Evolutionary conservation across 768 basidiomycete genomes (phyloP).

Genomic region (Podaxis sp.): DNA sequence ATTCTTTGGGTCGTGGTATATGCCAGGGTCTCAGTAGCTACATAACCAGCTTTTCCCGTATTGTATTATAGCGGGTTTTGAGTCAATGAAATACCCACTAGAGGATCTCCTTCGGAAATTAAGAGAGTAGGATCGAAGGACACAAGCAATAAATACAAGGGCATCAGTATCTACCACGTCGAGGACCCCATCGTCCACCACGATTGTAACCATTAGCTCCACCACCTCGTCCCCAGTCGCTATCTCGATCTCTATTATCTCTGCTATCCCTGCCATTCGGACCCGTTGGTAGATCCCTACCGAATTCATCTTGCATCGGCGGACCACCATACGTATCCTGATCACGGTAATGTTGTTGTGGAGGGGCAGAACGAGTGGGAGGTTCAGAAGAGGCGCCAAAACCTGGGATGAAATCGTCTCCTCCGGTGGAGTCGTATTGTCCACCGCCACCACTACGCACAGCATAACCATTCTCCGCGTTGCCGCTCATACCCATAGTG

Average conservation of each 20-base stretch:
- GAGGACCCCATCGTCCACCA: constrained; percentile 11
- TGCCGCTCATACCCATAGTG: background rate
- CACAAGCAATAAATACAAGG: background rate
- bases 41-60: background rate
- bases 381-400: constrained; percentile 11
- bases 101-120: background rate
- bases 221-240: constrained; percentile 17
- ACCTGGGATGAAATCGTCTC: constrained; percentile 16
- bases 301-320: constrained; percentile 12
- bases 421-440: background rate
- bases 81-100: background rate
- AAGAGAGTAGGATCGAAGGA: background rate
- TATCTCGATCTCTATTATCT: constrained; percentile 15
- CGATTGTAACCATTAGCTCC: constrained; percentile 13
- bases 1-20: background rate
- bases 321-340: constrained; percentile 1
- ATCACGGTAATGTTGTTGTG: constrained; percentile 11
- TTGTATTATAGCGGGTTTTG: background rate
- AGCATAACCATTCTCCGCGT: constrained; percentile 6
- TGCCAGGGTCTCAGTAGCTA: background rate
- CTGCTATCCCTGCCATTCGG: constrained; percentile 15
- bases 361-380: constrained; percentile 1
- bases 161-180: constrained; percentile 10
- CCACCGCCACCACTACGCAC: constrained; percentile 1
- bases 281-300: constrained; percentile 11